phyloP scores from a whole-genome alignment of 73 alveolate species.

The Symbiodinium pilosum region DNA sequence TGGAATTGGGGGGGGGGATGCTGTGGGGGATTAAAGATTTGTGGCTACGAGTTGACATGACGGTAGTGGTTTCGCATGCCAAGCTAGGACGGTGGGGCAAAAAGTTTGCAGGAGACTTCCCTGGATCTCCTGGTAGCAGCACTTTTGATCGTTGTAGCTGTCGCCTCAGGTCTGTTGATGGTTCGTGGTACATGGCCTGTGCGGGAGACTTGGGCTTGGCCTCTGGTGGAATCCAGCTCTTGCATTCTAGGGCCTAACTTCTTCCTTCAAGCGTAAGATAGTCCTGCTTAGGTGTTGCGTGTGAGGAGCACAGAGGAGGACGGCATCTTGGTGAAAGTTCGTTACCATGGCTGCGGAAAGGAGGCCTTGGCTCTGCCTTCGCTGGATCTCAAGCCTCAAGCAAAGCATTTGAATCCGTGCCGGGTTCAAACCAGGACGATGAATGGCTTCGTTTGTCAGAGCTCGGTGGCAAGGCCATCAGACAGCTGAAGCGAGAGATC shows the following conservation, averaged over 20 bases:
- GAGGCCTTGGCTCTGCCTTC: neutral
- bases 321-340: neutral
- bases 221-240: no score
- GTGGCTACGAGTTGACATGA: no score
- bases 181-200: neutral
- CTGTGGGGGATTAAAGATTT: no score
- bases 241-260: no score
- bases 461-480: neutral
- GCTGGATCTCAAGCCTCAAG: no score
- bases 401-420: no score
- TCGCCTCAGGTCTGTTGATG: neutral
- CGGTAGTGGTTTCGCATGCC: neutral
- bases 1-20: no score
- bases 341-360: conserved; percentile 16
- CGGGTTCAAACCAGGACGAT: no score
- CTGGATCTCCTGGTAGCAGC: no score
- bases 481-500: neutral
- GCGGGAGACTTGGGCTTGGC: neutral
- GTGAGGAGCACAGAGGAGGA: neutral
- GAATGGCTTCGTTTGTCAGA: neutral
- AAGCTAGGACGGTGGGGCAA: neutral
- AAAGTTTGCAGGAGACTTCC: no score
- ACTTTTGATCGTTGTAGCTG: no score
- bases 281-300: neutral
- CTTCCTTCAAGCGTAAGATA: no score